These are phyloP conservation scores for Komagataella ulmi DNA, from an alignment of 805 yeast species.

Conservation along the genomic window DNA sequence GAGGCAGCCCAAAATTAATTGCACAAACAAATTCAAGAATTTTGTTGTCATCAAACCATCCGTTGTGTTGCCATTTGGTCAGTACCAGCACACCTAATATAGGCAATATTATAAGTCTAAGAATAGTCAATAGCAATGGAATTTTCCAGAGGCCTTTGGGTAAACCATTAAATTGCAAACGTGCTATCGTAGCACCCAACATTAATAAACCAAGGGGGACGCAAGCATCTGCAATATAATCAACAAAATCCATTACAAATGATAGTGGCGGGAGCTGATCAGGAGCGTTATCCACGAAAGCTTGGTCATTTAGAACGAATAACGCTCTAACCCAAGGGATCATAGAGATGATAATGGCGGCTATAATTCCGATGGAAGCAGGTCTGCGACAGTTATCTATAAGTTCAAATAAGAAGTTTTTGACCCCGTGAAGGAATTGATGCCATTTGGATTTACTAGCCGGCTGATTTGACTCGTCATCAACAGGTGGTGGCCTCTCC, in stretches of 20 bases:
- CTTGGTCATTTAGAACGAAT: conserved; percentile 37
- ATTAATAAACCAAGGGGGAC: conserved; percentile 79
- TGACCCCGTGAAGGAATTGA: background rate
- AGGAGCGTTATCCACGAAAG: conserved; percentile 61
- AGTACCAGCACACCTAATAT: conserved; percentile 62
- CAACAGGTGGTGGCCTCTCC: background rate
- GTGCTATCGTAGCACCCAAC: conserved; percentile 79
- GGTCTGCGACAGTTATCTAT: conserved; percentile 50
- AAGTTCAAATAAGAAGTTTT: conserved; percentile 4
- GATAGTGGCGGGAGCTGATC: conserved; percentile 75
- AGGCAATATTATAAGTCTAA: conserved; percentile 60
- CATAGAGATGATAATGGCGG: conserved; percentile 58
- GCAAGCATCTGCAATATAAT: conserved; percentile 74
- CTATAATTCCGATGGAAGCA: conserved; percentile 55
- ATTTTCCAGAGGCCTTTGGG: conserved; percentile 66
- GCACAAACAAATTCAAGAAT: conserved; percentile 64
- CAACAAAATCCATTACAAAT: conserved; percentile 69
- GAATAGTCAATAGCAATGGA: conserved; percentile 38
- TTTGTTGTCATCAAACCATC: conserved; percentile 49
- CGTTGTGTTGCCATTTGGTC: conserved; percentile 43
- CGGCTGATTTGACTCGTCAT: background rate
- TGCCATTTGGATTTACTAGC: background rate
- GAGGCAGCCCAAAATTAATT: conserved; percentile 68
- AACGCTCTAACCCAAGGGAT: conserved; percentile 77
- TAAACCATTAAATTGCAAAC: conserved; percentile 45